Base-by-base conservation (phyloP, 345 rosid genomes). In the Citrus trifoliata region DNA sequence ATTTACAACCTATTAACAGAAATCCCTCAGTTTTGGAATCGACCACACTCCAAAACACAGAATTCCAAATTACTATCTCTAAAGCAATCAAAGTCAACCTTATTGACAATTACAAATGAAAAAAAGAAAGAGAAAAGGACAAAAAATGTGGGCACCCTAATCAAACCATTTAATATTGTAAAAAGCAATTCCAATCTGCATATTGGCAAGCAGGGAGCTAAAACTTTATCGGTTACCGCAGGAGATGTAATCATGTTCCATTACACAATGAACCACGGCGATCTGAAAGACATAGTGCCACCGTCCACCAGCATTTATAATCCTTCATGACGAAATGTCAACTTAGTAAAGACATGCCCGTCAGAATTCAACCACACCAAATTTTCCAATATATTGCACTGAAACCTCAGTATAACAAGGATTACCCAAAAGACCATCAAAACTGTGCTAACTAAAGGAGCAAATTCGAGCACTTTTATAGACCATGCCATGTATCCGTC, bases 231-330 rank as follows among this genome's bases (percentile, higher is more conserved):
- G 35, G 63, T 71, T 72, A 79, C 64, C 78, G 68, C 69, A 64
- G 72, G 63, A 67, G 71, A 33, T 62, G 71, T 66, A 3, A 3
- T 46, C 25, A 66, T 25, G 42, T 70, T 71, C 74, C 72, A 60
- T 64, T 59, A 79, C 80, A 37, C 28, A 78, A 53, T 33, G 71
- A 84, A 78, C 38, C 51, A 51, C 37, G 28, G 28, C 67, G 30
- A 62, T 75, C 61, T 12, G 67, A 65, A 69, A 73, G 64, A 33
- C 67, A 28, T 9, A 60, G 28, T 64, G 63, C 48, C 55, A 40
- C 61, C 33, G 6, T 28, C 74, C 73, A 38, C 72, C 64, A 77
- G 74, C 59, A 73, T 70, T 42, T 66, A 67, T 35, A 51, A 73
- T 76, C 63, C 35, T 75, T 65, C 76, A 64, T 70, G 37, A 66